Evolutionary conservation across 192 early-diverging fungal species (phyloP), one percentile per base, ranked within the genome.

Genomic region (Powellomyces hirtus): DNA sequence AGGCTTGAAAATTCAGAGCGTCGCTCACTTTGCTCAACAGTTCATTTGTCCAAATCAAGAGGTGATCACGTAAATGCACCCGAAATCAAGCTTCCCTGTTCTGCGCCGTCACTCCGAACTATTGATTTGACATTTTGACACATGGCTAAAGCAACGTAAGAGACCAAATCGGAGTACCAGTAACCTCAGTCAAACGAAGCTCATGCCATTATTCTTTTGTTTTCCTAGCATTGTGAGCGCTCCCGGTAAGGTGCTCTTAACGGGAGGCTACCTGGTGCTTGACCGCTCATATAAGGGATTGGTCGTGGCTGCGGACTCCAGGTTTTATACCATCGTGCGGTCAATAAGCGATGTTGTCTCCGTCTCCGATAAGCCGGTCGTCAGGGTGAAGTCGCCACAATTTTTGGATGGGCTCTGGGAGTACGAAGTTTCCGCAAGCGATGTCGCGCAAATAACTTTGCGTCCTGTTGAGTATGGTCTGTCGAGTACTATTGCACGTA

Each of bases 221-320:
- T 8, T 20, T 16, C 4, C 22, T 37, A 71, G 61, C 20, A 61
- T 59, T 8, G 89, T 90, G 6, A 96, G 95, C 13, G 94, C 95
- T 6, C 94, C 97, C 4, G 97, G 97, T 13, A 99, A 99, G 69
- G 97, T 97, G 13, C 89, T 99, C 5, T 36, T 98, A 0, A 80
- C 85, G 0, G 97, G 97, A 24, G 97, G 97, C 22, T 99, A 99
- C 74, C 84, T 99, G 0, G 94, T 99, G 5, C 83, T 99, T 13
- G 93, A 95, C 59, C 88, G 81, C 29, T 62, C 62, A 24, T 91
- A 89, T 75, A 76, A 76, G 22, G 97, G 95, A 2, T 80, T 97
- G 20, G 93, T 97, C 3, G 79, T 96, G 37, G 92, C 89, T 20
- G 90, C 92, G 4, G 82, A 87, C 49, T 84, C 97, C 8, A 82